Base-by-base conservation (phyloP, 495 filamentous ascomycete species). In the Cercophora sp. region DNA sequence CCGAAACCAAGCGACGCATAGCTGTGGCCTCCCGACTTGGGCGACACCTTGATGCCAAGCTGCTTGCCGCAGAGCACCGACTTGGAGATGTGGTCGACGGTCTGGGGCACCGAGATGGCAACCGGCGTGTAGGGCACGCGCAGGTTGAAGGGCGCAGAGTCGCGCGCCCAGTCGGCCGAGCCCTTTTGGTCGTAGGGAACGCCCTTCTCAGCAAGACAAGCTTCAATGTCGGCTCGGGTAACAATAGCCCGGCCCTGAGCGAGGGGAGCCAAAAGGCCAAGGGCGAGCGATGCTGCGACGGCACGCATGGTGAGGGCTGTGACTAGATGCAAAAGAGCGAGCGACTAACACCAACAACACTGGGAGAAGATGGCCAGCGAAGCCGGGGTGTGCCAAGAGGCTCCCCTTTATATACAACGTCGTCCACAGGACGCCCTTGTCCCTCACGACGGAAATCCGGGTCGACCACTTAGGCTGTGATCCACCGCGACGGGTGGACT, bases 1-100 rank as follows among this genome's bases (percentile, higher is more conserved):
- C 73, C 73, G 3, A 77, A 56, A 26, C 73, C 73, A 11, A 72
- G 64, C 16, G 70, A 73, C 5, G 66, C 73, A 52, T 77, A 75
- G 46, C 70, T 74, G 57, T 77, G 73, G 2, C 73, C 73, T 37
- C 73, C 73, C 20, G 65, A 67, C 53, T 74, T 77, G 20, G 72
- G 53, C 13, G 58, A 70, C 4, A 72, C 70, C 53, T 75, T 74
- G 10, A 73, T 61, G 3, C 69, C 71, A n/a, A 65, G 51, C 58
- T 68, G 57, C 6, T 59, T 55, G 22, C 67, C 72, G 36, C 72
- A 75, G 8, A 65, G 49, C 10, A 77, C 67, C 18, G 73, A 69
- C 8, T 52, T 65, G 36, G 68, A 62, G 19, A 77, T 68, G 34
- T 77, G 70, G 15, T 67, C 56, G 24, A 63, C 53, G 20, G 65